These are phyloP conservation scores for Crithidia thermophila DNA, from an alignment of 208 protist genomes.

Conservation along the genomic window DNA sequence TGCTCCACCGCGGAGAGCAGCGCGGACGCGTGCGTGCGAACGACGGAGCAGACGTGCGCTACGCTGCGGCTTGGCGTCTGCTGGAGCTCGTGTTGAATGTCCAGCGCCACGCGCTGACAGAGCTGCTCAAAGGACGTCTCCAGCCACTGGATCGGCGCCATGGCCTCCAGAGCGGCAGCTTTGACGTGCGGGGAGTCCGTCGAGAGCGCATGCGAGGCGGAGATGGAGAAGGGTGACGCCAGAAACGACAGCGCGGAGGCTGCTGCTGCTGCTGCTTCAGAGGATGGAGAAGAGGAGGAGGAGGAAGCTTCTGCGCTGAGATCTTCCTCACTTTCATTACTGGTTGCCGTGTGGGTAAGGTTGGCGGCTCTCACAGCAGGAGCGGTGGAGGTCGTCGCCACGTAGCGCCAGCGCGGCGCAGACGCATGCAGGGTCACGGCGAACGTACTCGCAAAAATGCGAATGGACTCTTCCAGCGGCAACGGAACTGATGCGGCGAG, in stretches of 20 bases:
- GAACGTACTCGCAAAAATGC: slow-evolving; percentile 29
- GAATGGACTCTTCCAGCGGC: slow-evolving; percentile 7
- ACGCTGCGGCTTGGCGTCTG: background rate
- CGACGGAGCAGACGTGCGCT: background rate
- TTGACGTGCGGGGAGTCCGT: background rate
- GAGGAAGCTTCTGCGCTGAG: background rate
- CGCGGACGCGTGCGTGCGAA: slow-evolving; percentile 6
- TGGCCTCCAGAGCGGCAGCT: background rate
- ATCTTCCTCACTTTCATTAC: too few relatives aligned
- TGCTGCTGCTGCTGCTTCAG: background rate
- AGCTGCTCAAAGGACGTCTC: slow-evolving; percentile 24
- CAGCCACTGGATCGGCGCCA: slow-evolving; percentile 27
- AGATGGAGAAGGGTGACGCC: slow-evolving; percentile 15
- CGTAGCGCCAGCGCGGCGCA: slow-evolving; percentile 6
- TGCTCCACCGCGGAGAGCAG: slow-evolving; percentile 24
- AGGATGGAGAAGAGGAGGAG: background rate
- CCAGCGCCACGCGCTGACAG: slow-evolving; percentile 10
- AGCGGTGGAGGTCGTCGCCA: slow-evolving; percentile 6
- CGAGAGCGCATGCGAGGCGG: slow-evolving; percentile 1
- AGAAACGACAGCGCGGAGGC: slow-evolving; percentile 14
- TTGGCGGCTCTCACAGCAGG: slow-evolving; percentile 1
- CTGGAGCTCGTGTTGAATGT: slow-evolving; percentile 1
- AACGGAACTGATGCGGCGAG: background rate
- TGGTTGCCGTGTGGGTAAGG: too few relatives aligned
- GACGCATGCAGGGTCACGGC: slow-evolving; percentile 29